A percentile compares a stretch with the other conserved stretches of the same genome.
These are phyloP conservation scores for Pleurotus cornucopiae DNA, from an alignment of 768 basidiomycete genomes.

Conservation along the genomic window DNA sequence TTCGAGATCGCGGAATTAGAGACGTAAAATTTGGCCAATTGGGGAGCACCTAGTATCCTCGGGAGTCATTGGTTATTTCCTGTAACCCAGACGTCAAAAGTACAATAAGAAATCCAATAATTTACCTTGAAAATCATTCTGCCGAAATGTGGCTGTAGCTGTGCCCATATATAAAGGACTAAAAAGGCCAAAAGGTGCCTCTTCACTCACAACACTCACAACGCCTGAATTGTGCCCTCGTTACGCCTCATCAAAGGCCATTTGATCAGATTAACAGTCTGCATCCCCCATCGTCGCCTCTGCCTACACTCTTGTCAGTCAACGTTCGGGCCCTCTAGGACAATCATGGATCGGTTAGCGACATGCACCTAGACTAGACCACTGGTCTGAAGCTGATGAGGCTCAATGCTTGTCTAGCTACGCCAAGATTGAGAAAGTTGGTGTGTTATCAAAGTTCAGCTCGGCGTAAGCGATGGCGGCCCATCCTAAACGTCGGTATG, in stretches of 20 bases:
- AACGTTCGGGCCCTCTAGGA: neutral
- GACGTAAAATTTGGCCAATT: too few species aligned
- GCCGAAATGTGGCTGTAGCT: conserved; percentile 2
- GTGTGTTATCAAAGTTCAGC: conserved; percentile 48
- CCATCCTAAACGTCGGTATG: neutral
- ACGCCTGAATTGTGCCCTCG: neutral
- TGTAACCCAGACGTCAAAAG: too few species aligned
- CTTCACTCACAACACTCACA: neutral
- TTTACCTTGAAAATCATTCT: neutral
- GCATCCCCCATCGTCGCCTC: neutral
- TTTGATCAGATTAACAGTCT: neutral
- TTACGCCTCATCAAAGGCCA: neutral
- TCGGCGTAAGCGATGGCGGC: neutral
- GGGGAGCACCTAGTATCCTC: too few species aligned
- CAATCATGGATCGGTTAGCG: conserved; percentile 42
- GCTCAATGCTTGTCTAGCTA: conserved; percentile 51
- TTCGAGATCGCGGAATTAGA: too few species aligned
- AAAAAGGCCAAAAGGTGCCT: neutral
- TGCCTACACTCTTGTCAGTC: neutral
- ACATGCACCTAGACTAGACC: conserved; percentile 10
- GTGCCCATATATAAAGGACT: conserved; percentile 1
- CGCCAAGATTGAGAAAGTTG: conserved; percentile 97
- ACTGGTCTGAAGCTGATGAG: conserved; percentile 13
- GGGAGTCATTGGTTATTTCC: too few species aligned
- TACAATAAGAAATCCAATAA: neutral